phyloP scores from a whole-genome alignment of 2,329 filamentous ascomycete genomes.

The Coniella lustricola region DNA sequence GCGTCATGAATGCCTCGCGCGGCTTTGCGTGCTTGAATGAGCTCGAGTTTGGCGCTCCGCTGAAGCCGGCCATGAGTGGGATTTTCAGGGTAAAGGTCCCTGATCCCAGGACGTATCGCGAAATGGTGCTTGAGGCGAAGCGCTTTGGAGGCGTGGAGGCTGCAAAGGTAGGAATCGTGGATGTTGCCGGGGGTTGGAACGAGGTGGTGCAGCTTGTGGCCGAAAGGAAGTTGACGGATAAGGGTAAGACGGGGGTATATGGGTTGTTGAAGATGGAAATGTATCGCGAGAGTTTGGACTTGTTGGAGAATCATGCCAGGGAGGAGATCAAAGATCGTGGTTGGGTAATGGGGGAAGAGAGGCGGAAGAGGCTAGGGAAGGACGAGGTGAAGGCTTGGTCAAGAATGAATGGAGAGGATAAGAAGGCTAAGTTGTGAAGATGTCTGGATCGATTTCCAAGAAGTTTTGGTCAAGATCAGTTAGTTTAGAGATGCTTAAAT shows the following conservation, averaged over 20 bases:
- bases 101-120: conserved; percentile 47
- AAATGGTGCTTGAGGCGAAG: conserved; percentile 65
- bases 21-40: conserved; percentile 80
- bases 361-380: conserved; percentile 36
- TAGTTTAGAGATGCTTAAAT: not conserved
- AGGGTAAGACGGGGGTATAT: conserved; percentile 61
- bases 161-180: conserved; percentile 59
- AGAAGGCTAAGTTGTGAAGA: conserved; percentile 33
- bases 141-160: conserved; percentile 59
- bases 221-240: conserved; percentile 52
- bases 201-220: conserved; percentile 55
- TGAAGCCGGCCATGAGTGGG: conserved; percentile 64
- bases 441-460: not conserved
- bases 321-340: conserved; percentile 43
- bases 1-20: conserved; percentile 61
- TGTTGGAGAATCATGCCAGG: conserved; percentile 45
- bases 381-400: conserved; percentile 44
- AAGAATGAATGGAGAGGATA: conserved; percentile 24
- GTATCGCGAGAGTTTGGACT: conserved; percentile 57
- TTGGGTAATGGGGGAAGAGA: conserved; percentile 31
- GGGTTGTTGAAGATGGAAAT: conserved; percentile 68
- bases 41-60: conserved; percentile 69
- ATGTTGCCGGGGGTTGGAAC: conserved; percentile 57
- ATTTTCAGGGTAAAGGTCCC: conserved; percentile 66
- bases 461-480: not conserved